Conservation (phyloP, 805 yeast genomes). For the Candida ulmi region DNA sequence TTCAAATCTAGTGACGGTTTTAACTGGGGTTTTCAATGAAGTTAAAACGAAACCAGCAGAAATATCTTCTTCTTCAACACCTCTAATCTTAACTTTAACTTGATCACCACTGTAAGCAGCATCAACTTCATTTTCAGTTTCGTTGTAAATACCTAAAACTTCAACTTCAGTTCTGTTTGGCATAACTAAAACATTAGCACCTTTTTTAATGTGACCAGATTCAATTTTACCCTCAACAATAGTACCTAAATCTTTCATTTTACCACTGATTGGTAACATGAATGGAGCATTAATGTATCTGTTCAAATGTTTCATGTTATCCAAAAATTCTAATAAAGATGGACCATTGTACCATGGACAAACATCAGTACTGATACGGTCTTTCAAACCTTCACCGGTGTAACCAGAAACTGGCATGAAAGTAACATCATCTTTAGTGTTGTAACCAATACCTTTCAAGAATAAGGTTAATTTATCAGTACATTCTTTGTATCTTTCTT, state of each 20-base stretch:
- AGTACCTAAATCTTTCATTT: conserved; percentile 96
- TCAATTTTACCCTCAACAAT: conserved; percentile 98
- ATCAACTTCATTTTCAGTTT: conserved; percentile 91
- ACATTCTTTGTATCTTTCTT: conserved; percentile 95
- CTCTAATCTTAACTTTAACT: conserved; percentile 87
- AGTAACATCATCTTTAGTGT: conserved; percentile 72
- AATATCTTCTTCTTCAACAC: conserved; percentile 96
- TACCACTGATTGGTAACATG: conserved; percentile 93
- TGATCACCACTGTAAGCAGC: conserved; percentile 95
- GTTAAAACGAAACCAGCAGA: conserved; percentile 89
- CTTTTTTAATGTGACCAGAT: conserved; percentile 87
- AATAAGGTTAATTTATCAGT: conserved; percentile 70
- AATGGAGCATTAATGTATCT: conserved; percentile 92
- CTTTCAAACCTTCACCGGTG: conserved; percentile 96
- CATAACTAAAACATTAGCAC: conserved; percentile 74
- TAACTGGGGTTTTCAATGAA: conserved; percentile 81
- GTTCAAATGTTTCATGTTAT: conserved; percentile 70
- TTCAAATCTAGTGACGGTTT: conserved; percentile 84
- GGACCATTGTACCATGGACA: conserved; percentile 97
- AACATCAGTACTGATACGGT: conserved; percentile 59
- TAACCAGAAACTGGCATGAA: conserved; percentile 98
- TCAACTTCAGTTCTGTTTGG: conserved; percentile 85
- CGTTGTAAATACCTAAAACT: conserved; percentile 83
- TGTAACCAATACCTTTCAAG: conserved; percentile 87
- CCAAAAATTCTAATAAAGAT: conserved; percentile 83